Evolutionary conservation across 257 asterid species (phyloP), one percentile per base, ranked within the genome.

Genomic region (Solanum lycopersicoides): DNA sequence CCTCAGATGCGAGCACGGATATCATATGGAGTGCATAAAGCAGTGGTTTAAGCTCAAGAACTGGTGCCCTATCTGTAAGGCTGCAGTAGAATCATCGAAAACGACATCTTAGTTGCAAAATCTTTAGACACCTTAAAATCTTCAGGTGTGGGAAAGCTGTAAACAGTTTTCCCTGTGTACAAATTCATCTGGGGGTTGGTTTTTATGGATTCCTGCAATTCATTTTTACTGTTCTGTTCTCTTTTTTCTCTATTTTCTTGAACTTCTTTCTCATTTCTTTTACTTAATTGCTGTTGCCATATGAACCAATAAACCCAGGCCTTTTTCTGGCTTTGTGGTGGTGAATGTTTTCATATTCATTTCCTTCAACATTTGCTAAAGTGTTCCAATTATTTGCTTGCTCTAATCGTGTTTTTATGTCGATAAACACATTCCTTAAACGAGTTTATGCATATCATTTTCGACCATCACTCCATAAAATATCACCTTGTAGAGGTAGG

Each of bases 21-120:
- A 86, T 87, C 99, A 97, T 60, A 83, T 69, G 41, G 56, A 44
- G 7, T 97, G 99, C 91, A 90, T 97, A 87, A 87, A 76, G 83
- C 93, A 94, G 88, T 97, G 99, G 99, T 59, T 97, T 87, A 90
- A 89, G 92, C 73, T 94, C 69, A 97, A 95, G 94, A 97, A 95
- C 88, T 95, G 98, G 98, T 95, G 99, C 90, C 99, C 99, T 12
- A 89, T 97, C 88, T 97, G 99, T 94, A 97, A 97, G 94, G 88
- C 93, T 86, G 77, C 90, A 12, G 96, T 92, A 44, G 71, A 86
- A 69, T 44, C 89, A 30, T 86, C 88, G 35, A 82, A 82, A 82
- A 80, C 73, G 20, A 83, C 28, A 42, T 73, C 42, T 32, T 86
- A 86, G 75, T 86, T 73, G 59, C 68, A 20, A n/a, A 82, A 30